Percentiles rank a stretch among this genome's conserved stretches.
These are phyloP conservation scores for Geotrichum reessii DNA, from an alignment of 1,139 yeast species.

Conservation along the genomic window DNA sequence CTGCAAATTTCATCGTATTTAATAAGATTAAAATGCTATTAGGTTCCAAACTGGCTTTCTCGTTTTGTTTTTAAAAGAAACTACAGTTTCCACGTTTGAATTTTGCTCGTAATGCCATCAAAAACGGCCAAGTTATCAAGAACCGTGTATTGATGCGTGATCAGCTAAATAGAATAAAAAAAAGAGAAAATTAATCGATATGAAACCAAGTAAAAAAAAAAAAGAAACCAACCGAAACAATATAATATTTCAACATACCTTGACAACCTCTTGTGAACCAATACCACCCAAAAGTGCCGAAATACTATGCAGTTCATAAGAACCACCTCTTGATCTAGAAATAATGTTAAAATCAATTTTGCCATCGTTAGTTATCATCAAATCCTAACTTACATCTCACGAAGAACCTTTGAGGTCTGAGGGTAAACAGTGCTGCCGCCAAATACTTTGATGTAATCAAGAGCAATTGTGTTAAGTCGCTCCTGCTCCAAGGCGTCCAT, in stretches of 20 bases:
- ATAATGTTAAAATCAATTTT: constrained; percentile 1
- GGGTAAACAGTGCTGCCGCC: constrained; percentile 18
- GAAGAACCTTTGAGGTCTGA: constrained; percentile 20
- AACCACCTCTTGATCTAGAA: constrained; percentile 35
- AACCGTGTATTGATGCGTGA: constrained; percentile 70
- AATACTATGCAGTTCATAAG: constrained; percentile 44
- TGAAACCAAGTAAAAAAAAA: not conserved
- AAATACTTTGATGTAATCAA: constrained; percentile 14
- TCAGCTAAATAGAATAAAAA: constrained; percentile 33
- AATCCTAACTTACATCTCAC: constrained; percentile 24
- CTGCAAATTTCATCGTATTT: not conserved
- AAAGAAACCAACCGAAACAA: not conserved
- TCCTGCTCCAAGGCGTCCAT: constrained; percentile 12
- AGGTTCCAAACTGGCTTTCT: not conserved
- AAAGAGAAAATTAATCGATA: constrained; percentile 18
- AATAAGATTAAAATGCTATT: not conserved
- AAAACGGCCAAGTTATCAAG: constrained; percentile 59
- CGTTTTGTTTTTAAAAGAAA: too few relatives aligned
- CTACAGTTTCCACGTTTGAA: constrained; percentile 48
- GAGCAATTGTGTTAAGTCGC: constrained; percentile 20
- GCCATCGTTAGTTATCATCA: not conserved
- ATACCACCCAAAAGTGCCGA: constrained; percentile 68
- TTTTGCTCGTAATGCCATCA: constrained; percentile 57
- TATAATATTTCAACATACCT: constrained; percentile 28
- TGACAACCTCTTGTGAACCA: constrained; percentile 69